Conservation (phyloP, 2,329 filamentous ascomycete genomes). For the Capronia americana region DNA sequence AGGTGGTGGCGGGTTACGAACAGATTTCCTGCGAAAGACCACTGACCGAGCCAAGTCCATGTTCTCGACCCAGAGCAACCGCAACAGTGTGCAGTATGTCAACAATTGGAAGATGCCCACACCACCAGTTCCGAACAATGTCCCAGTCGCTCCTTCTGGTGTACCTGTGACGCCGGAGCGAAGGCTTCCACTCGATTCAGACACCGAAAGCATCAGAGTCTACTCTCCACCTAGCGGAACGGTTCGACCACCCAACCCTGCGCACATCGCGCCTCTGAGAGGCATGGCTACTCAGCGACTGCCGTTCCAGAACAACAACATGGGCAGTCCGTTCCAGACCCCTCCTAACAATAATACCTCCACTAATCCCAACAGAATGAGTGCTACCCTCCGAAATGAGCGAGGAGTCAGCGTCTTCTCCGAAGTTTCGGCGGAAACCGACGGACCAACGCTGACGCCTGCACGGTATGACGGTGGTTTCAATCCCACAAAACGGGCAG, state of each 20-base stretch:
- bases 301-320: conserved; percentile 17
- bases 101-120: conserved; percentile 41
- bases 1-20: conserved; percentile 44
- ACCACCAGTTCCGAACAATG: conserved; percentile 35
- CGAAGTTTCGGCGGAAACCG: conserved; percentile 17
- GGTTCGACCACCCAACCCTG: conserved; percentile 27
- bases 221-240: conserved; percentile 52
- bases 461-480: conserved; percentile 33
- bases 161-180: conserved; percentile 44
- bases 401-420: conserved; percentile 31
- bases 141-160: conserved; percentile 25
- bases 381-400: conserved; percentile 22
- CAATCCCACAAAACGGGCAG: conserved; percentile 23
- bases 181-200: conserved; percentile 39
- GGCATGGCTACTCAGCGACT: conserved; percentile 36
- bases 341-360: conserved; percentile 28
- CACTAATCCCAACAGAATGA: conserved; percentile 15
- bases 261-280: conserved; percentile 35
- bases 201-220: conserved; percentile 55
- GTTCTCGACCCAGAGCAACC: conserved; percentile 37
- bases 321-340: conserved; percentile 39
- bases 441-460: conserved; percentile 30
- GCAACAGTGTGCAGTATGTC: conserved; percentile 20
- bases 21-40: conserved; percentile 50
- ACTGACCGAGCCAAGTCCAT: conserved; percentile 42